A percentile compares a stretch with the other conserved stretches of the same genome.
Evolutionary conservation across 2,329 filamentous ascomycete species (phyloP).

Genomic region (Microsporum canis): DNA sequence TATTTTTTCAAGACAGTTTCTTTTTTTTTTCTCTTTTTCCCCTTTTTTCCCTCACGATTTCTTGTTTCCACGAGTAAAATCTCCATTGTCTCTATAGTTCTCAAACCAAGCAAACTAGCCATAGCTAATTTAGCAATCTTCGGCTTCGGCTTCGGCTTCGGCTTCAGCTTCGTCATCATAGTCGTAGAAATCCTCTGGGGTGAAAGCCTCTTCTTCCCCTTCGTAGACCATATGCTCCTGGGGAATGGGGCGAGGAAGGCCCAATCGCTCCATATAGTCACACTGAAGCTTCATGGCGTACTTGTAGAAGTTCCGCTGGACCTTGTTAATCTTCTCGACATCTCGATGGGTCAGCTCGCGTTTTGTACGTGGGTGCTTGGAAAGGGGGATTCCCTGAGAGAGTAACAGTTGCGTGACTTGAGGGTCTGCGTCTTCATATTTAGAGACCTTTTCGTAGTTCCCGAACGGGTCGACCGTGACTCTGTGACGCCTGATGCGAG

Average conservation of each 20-base stretch:
- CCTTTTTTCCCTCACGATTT: neutral
- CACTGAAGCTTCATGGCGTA: neutral
- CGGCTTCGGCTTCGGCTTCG: too few species aligned
- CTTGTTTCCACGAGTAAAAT: too few species aligned
- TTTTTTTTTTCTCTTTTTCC: neutral
- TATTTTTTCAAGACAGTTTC: neutral
- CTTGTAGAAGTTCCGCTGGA: neutral
- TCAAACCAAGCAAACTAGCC: too few species aligned
- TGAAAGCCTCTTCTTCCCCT: slow-evolving; percentile 1
- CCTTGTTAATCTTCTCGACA: neutral
- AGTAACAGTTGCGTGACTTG: neutral
- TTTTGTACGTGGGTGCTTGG: neutral
- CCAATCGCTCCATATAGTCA: neutral
- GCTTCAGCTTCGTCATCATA: neutral
- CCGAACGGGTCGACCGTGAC: slow-evolving; percentile 11
- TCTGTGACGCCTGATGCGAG: slow-evolving; percentile 4
- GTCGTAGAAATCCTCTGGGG: slow-evolving; percentile 4
- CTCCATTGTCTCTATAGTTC: too few species aligned
- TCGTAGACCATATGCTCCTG: neutral
- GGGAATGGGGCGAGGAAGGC: neutral
- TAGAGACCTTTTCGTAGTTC: slow-evolving; percentile 4
- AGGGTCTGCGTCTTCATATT: neutral
- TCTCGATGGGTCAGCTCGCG: neutral
- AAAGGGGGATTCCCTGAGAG: neutral
- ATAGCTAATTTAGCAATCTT: too few species aligned